Evolutionary conservation across 2,329 filamentous ascomycete species (phyloP), one percentile per base, ranked within the genome.

Genomic region (Microcyclospora tardicrescens): DNA sequence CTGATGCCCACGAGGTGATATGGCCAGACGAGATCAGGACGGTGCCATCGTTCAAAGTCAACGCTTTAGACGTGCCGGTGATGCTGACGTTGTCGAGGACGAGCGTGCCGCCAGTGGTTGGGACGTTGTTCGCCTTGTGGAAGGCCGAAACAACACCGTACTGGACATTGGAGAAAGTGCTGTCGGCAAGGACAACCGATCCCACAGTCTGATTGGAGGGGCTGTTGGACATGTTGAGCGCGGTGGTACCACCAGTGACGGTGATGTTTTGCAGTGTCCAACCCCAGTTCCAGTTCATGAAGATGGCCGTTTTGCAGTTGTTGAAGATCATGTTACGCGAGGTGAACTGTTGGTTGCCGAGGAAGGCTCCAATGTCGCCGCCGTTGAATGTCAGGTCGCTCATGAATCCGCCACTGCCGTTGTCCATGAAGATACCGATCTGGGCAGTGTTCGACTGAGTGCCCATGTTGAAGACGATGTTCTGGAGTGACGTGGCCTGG

Each of bases 71-170:
- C 33, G 38, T 83, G 76, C 41, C 41, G 39, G 75, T 78, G 47
- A 95, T 85, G 63, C 95, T 85, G 28, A 93, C 84, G 50, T 95
- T 95, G 64, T 94, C 84, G 10, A 96, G 61, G 48, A 94, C 72
- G 34, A 95, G 72, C 11, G 83, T 84, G 43, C 84, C 84, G 54
- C 86, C 89, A 50, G 82, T 83, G 40, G 70, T 64, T 15, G 76
- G 70, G 41, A 78, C 70, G 39, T 72, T 76, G 37, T 63, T 60
- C 5, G 71, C 63, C 64, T 80, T 83, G 9, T 77, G 72, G 40
- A 84, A 94, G 2, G 80, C 75, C 16, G 85, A 89, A 50, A 75
- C 75, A 53, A 95, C 71, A 48, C 83, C 89, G 39, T 84, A 73
- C 1, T 73, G 73, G 1, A 84, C 89, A 62, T 83, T 80, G 47